phyloP scores from a whole-genome alignment of 768 basidiomycete species.

The Tylopilus felleus region DNA sequence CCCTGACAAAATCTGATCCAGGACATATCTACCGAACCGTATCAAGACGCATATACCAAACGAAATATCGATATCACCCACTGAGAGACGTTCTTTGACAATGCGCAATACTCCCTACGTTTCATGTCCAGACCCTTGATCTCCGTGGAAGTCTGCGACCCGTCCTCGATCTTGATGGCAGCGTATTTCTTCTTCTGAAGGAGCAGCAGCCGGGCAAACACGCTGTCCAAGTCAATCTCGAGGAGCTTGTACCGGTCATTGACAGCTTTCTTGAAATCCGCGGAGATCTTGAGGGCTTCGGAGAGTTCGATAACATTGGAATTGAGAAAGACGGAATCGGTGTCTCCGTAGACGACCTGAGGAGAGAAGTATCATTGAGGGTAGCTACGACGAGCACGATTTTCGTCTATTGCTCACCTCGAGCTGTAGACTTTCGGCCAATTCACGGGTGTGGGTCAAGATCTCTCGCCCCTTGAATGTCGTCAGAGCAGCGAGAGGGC shows the following conservation, averaged over 20 bases:
- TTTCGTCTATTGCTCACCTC: conserved; percentile 63
- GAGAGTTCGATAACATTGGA: conserved; percentile 86
- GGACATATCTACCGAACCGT: conserved; percentile 61
- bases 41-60: background rate
- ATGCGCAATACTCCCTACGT: conserved; percentile 86
- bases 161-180: conserved; percentile 90
- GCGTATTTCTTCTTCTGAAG: conserved; percentile 99
- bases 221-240: conserved; percentile 93
- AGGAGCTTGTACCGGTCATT: conserved; percentile 94
- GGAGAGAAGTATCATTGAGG: background rate
- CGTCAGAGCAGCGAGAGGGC: conserved; percentile 94
- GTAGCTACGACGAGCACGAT: background rate
- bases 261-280: conserved; percentile 91
- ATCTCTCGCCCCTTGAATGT: conserved; percentile 99
- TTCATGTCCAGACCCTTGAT: conserved; percentile 99
- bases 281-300: conserved; percentile 88
- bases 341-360: conserved; percentile 98
- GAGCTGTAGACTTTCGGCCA: conserved; percentile 85
- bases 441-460: conserved; percentile 85
- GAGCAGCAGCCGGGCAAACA: conserved; percentile 89
- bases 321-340: conserved; percentile 98
- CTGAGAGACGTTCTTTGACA: conserved; percentile 94
- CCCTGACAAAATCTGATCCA: conserved; percentile 89
- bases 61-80: conserved; percentile 38
- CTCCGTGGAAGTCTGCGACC: conserved; percentile 72